phyloP scores from a whole-genome alignment of 495 filamentous ascomycete genomes.

The Neurospora sp. region DNA sequence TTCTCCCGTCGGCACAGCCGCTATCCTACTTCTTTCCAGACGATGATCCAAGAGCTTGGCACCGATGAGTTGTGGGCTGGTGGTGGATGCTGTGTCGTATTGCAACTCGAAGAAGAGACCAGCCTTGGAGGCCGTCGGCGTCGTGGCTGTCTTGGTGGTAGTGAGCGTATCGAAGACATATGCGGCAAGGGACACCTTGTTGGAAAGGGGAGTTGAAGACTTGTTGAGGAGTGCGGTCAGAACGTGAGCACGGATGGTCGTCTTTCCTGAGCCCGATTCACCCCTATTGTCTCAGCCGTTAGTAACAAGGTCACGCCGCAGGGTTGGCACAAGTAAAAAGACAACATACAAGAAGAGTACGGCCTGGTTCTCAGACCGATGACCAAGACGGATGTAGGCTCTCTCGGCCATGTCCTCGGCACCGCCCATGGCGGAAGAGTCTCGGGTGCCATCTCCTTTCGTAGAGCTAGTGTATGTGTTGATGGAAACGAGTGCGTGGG shows the following conservation, averaged over 20 bases:
- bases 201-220: slow-evolving; percentile 83
- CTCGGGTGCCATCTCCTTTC: slow-evolving; percentile 81
- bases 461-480: slow-evolving; percentile 88
- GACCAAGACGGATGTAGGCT: slow-evolving; percentile 75
- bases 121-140: slow-evolving; percentile 88
- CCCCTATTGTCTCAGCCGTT: slow-evolving; percentile 45
- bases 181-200: slow-evolving; percentile 82
- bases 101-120: slow-evolving; percentile 93
- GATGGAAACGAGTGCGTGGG: slow-evolving; percentile 77
- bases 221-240: slow-evolving; percentile 74
- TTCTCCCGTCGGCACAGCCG: slow-evolving; percentile 86
- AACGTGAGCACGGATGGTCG: slow-evolving; percentile 80
- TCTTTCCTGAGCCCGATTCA: slow-evolving; percentile 93
- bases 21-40: slow-evolving; percentile 80
- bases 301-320: slow-evolving; percentile 10
- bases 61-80: slow-evolving; percentile 75
- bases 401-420: slow-evolving; percentile 82
- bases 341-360: slow-evolving; percentile 75
- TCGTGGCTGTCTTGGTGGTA: slow-evolving; percentile 94
- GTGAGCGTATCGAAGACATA: slow-evolving; percentile 94
- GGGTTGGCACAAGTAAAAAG: neutral
- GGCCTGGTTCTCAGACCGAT: slow-evolving; percentile 85
- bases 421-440: slow-evolving; percentile 76
- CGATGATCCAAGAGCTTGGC: slow-evolving; percentile 91
- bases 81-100: slow-evolving; percentile 79